Evolutionary conservation across 352 stramenopile species (phyloP).

Genomic region (Globisporangium okanoganense): DNA sequence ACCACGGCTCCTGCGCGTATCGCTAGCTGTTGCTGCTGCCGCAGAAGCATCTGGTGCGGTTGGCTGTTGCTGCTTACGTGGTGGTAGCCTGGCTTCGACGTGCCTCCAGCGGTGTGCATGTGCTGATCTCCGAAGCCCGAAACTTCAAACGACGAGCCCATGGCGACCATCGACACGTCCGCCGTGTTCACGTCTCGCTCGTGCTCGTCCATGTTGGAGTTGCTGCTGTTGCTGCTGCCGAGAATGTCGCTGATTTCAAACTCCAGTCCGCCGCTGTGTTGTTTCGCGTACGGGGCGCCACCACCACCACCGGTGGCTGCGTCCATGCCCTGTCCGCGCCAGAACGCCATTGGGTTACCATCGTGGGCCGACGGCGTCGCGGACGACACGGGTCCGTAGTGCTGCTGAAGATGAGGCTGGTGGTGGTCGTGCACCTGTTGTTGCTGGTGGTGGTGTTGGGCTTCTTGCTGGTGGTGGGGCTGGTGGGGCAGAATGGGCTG

Average conservation of each 20-base stretch:
- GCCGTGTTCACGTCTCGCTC: background rate
- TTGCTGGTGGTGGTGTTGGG: conserved; percentile 16
- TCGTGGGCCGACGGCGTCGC: background rate
- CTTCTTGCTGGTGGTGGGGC: background rate
- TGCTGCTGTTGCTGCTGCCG: conserved; percentile 6
- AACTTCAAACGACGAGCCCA: conserved; percentile 33
- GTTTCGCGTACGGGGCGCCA: conserved; percentile 10
- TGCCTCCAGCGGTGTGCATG: conserved; percentile 6
- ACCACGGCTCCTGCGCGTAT: background rate
- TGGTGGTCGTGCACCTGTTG: conserved; percentile 11
- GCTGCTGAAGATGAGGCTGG: background rate
- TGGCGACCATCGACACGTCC: conserved; percentile 20
- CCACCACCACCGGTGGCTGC: background rate
- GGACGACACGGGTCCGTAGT: background rate
- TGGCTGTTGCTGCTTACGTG: background rate
- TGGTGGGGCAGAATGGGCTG: conserved; percentile 15
- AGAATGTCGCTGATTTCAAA: conserved; percentile 43
- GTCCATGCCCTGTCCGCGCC: conserved; percentile 12
- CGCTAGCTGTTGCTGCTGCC: conserved; percentile 7
- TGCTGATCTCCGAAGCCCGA: conserved; percentile 29
- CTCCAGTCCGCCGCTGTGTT: conserved; percentile 25
- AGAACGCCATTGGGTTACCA: conserved; percentile 5
- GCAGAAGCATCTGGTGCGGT: conserved; percentile 8
- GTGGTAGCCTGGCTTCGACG: conserved; percentile 10
- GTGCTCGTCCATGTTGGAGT: conserved; percentile 8